Evolutionary conservation across 2,329 filamentous ascomycete genomes (phyloP).

Genomic region (Lachnellula suecica): DNA sequence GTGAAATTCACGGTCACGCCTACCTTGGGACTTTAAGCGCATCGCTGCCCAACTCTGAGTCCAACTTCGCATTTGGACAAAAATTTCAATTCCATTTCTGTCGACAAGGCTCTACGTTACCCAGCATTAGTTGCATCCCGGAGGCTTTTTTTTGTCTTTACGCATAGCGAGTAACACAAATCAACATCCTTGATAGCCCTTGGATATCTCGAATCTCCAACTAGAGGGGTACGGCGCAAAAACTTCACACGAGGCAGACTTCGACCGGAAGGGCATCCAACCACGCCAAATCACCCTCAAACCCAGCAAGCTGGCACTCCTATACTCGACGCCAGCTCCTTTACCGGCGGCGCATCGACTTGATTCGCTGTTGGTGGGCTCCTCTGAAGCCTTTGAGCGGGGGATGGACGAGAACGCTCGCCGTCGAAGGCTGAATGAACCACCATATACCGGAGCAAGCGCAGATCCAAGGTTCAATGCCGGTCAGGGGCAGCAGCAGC

Average conservation of each 20-base stretch:
- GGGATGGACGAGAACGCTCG: constrained; percentile 80
- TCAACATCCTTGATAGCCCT: too few species aligned
- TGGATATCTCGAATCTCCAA: too few species aligned
- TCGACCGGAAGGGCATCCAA: too few species aligned
- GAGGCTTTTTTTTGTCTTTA: too few species aligned
- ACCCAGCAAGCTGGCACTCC: constrained; percentile 61
- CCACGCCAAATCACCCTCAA: not conserved
- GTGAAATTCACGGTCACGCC: not conserved
- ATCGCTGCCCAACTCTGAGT: not conserved
- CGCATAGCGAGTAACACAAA: too few species aligned
- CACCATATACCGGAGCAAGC: constrained; percentile 62
- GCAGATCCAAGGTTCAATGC: constrained; percentile 50
- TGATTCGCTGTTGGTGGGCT: constrained; percentile 57
- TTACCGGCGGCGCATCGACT: constrained; percentile 65
- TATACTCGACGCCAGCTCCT: constrained; percentile 60
- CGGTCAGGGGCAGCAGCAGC: constrained; percentile 26
- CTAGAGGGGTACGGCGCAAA: too few species aligned
- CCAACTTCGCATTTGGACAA: not conserved
- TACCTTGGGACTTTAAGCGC: not conserved
- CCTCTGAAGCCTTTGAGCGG: constrained; percentile 49
- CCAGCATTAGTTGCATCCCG: too few species aligned
- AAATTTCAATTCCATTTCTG: not conserved
- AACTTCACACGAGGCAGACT: too few species aligned
- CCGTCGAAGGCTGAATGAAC: constrained; percentile 73
- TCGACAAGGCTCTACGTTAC: too few species aligned